phyloP scores from a whole-genome alignment of 2,329 filamentous ascomycete species.

The Rasamsonia emersonii region DNA sequence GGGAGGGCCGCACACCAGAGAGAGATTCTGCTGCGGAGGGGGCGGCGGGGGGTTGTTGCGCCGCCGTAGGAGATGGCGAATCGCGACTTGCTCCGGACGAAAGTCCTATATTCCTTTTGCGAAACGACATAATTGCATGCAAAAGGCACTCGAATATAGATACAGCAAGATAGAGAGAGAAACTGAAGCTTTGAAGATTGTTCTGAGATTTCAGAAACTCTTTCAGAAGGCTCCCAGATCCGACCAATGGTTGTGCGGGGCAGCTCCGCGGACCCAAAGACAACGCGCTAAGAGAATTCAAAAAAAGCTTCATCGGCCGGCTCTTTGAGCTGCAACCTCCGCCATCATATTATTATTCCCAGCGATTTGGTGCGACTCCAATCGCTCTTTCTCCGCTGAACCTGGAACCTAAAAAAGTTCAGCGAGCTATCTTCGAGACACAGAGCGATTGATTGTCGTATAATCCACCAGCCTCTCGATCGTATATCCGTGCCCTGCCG shows the following conservation, averaged over 20 bases:
- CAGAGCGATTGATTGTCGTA: background rate
- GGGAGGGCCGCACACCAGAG: conserved; percentile 68
- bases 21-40: conserved; percentile 19
- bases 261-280: conserved; percentile 17
- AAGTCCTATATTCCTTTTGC: conserved; percentile 56
- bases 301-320: conserved; percentile 22
- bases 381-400: no score
- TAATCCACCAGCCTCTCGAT: background rate
- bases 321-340: conserved; percentile 12
- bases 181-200: background rate
- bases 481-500: background rate
- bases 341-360: conserved; percentile 1
- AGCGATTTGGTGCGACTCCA: no score
- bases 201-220: background rate
- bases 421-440: background rate
- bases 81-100: conserved; percentile 32
- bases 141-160: no score
- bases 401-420: no score
- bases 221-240: conserved; percentile 1
- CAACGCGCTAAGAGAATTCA: conserved; percentile 14
- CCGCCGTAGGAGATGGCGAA: conserved; percentile 18
- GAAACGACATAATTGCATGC: conserved; percentile 51
- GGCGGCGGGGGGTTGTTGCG: conserved; percentile 17
- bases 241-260: conserved; percentile 9
- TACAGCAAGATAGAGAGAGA: no score